These are phyloP conservation scores for Sclerotinia minor DNA, from an alignment of 2,329 filamentous ascomycete genomes.

Conservation along the genomic window DNA sequence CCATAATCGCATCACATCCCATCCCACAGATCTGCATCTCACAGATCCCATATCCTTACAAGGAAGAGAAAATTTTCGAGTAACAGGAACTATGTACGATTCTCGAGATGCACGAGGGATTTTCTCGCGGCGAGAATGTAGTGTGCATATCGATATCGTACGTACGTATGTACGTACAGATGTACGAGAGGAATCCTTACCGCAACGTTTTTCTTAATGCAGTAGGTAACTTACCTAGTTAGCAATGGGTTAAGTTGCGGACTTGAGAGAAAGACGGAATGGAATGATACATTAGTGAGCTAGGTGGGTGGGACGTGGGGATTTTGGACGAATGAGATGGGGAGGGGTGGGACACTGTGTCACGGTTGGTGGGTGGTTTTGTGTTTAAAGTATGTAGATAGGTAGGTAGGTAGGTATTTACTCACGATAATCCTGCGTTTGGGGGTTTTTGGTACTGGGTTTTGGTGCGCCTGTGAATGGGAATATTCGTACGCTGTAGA, in stretches of 20 bases:
- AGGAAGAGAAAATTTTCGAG: background rate
- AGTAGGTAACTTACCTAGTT: too few relatives aligned
- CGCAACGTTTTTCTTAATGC: background rate
- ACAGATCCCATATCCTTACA: background rate
- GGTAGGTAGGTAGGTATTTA: too few relatives aligned
- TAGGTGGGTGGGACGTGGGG: background rate
- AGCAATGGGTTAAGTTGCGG: background rate
- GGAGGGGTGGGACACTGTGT: background rate
- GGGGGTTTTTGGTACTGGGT: background rate
- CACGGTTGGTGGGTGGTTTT: background rate
- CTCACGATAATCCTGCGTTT: background rate
- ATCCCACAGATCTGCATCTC: too few relatives aligned
- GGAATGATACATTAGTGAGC: background rate
- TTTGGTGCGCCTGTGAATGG: fast-evolving
- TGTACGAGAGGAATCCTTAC: background rate
- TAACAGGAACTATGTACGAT: background rate
- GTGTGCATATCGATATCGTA: background rate
- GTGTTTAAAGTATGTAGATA: too few relatives aligned
- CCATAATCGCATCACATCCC: too few relatives aligned
- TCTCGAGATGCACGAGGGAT: background rate
- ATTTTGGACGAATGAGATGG: background rate
- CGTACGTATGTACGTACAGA: too few relatives aligned
- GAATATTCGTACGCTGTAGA: background rate
- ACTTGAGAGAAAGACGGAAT: background rate
- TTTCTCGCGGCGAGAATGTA: background rate